Evolutionary conservation across 1,139 yeast species (phyloP), one percentile per base, ranked within the genome.

Genomic region (Wickerhamomyces sp.): DNA sequence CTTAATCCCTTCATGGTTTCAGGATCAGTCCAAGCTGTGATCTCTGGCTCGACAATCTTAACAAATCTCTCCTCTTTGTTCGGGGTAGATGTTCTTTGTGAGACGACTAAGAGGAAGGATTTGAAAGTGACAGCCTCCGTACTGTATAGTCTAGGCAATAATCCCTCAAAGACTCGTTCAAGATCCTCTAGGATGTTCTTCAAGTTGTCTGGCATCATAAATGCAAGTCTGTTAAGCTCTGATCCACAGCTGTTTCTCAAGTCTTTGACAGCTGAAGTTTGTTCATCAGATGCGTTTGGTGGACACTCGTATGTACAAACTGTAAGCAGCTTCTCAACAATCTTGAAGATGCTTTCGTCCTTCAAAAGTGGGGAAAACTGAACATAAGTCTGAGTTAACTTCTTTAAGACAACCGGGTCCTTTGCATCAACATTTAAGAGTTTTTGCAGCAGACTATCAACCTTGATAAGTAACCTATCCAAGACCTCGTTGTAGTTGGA

Each of bases 121-220:
- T 89, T 87, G 69, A 93, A 91, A 0, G 97, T 93, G 14, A 93
- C 96, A 43, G 87, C 81, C 65, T 93, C 99, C 61, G 93, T 96
- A 50, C 84, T 93, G 39, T 89, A 84, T 4, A 93, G 78, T 58
- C 88, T 86, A 6, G 80, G 75, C 50, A 91, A 68, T 27, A 91
- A 81, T 42, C 77, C 78, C 4, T 88, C 80, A 45, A 93, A 84
- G 0, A 87, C 97, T 43, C 73, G 75, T 61, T 93, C 97, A 46
- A 93, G 70, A 57, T 91, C 96, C 46, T 77, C 78, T 54, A 88
- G 84, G 18, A 91, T 89, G 50, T 78, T 79, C 63, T 85, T 87
- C 57, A 93, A 72, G 1, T 95, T 79, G 56, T 87, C 95, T 0
- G 99, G 98, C 86, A 93, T 91, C 63, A 93, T 76, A 60, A 90